These are phyloP conservation scores for Trichocladium antarcticum DNA, from an alignment of 495 filamentous ascomycete genomes.

Conservation along the genomic window DNA sequence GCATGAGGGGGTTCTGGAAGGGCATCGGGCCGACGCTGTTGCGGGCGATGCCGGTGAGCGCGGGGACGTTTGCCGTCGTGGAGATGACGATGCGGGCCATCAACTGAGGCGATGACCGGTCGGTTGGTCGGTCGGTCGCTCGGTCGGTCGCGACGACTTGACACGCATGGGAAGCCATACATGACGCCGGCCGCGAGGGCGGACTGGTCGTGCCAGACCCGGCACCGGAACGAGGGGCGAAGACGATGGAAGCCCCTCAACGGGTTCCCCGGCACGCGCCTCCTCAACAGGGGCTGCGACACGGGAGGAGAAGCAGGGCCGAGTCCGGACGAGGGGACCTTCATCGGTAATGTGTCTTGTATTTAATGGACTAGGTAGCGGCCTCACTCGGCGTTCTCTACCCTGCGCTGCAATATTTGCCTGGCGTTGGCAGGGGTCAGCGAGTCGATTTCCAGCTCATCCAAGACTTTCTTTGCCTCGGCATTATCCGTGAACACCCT, in stretches of 20 bases:
- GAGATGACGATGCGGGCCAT: constrained; percentile 54
- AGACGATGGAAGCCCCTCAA: background rate
- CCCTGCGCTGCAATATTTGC: constrained; percentile 61
- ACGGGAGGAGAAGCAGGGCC: background rate
- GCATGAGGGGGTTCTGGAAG: constrained; percentile 84
- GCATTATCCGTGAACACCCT: constrained; percentile 69
- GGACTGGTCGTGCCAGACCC: background rate
- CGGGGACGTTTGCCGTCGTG: constrained; percentile 85
- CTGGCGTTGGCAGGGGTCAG: constrained; percentile 66
- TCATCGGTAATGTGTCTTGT: background rate
- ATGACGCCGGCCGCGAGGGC: background rate
- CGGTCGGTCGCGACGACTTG: background rate
- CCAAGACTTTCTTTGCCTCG: constrained; percentile 62
- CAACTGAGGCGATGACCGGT: constrained; percentile 23
- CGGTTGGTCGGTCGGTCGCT: too few relatives aligned
- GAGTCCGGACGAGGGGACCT: background rate
- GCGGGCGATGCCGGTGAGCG: constrained; percentile 94
- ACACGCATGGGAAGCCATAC: background rate
- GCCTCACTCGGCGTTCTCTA: constrained; percentile 49
- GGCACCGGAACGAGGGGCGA: background rate
- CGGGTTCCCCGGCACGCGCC: background rate
- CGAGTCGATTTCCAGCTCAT: constrained; percentile 52
- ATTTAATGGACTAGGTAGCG: background rate
- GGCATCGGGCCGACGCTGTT: constrained; percentile 86
- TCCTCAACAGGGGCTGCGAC: background rate